Base-by-base conservation (phyloP, 2,329 filamentous ascomycete species). In the Orbilia javanica region DNA sequence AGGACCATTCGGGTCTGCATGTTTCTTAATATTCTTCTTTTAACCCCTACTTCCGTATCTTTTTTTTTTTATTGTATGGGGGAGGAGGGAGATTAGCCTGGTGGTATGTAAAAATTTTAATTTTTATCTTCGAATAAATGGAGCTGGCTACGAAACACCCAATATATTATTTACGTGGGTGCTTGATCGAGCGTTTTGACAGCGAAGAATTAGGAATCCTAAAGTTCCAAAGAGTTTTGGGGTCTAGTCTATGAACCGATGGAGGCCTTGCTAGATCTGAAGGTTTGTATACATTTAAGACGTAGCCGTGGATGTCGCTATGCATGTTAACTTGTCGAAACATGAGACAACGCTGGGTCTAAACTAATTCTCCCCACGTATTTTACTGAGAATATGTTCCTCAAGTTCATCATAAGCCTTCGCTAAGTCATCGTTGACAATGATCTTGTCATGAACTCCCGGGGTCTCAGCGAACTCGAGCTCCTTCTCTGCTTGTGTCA, bases 401-500 rank as follows among this genome's bases (percentile, higher is more conserved):
- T 86, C 66, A 81, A 89, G 84, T 80, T 88, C 87, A 66, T 79
- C 78, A 83, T 88, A 89, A 1, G 88, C 87, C 80, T 84, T 86
- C 78, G 90, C 88, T 71, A 90, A 81, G 81, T 90, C 88, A 82
- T 91, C 89, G 82, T 92, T 92, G 52, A 91, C 86, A 73, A 92
- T 87, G 79, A 90, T 87, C 82, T 88, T 86, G 82, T 92, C 90
- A 83, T 90, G 88, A 8, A 89, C 89, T 18, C 91, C 91, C 0
- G 89, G 88, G 1, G 88, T 88, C 84, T 90, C 88, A 48, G 91
- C 87, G 83, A 89, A 96, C 79, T 90, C 91, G 79, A 96, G 87
- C 86, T 96, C 93, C 57, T 89, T 87, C 84, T 88, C 87, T 1
- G 93, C 93, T 84, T 93, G 92, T 11, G 86, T 85, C 69, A 96